Evolutionary conservation across 148 eudicot genomes (phyloP), one percentile per base, ranked within the genome.

Genomic region (Tetragonia tetragonoides): DNA sequence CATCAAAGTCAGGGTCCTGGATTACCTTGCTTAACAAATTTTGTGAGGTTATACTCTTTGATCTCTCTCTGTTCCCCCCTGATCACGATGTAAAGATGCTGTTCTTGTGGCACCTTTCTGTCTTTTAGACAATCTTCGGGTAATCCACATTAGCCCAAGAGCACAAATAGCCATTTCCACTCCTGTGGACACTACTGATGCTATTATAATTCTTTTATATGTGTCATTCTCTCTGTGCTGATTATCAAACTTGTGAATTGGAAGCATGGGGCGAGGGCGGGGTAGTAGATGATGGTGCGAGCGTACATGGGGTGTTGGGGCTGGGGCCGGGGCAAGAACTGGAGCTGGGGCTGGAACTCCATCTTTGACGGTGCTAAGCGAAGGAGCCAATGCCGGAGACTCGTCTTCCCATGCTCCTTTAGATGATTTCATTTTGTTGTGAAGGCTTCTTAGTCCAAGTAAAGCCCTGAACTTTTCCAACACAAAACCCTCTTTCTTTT

Each of bases 321-420:
- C 81, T n/a, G 79, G 80, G 20, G 47, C 21, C 41, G 79, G 86
- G 37, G 82, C 80, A 23, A 84, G 92, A 41, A 78, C 77, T 0
- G 86, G 87, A 68, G 88, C 86, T 0, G 81, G 86, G 17, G 49
- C 9, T 0, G 84, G 79, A 51, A 75, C 63, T 38, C 68, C 68
- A 7, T 69, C 62, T 78, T 81, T 74, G 60, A 77, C 62, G 68
- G 77, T 16, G 70, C 49, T 44, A 10, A 89, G 88, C 40, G 82
- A 75, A 10, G 95, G 95, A n/a, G 92, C 81, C 5, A 90, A 93
- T 51, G 93, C 84, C 39, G 85, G 88, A 78, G 92, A 88, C 24
- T 74, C 81, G 83, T 76, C 47, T 38, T 68, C 76, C 70, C 21
- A 59, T 7, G 71, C 77, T 66, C 78, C 85, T 62, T 70, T 83